Evolutionary conservation across 192 early-diverging fungal genomes (phyloP), one percentile per base, ranked within the genome.

Genomic region (Linnemannia zychae): DNA sequence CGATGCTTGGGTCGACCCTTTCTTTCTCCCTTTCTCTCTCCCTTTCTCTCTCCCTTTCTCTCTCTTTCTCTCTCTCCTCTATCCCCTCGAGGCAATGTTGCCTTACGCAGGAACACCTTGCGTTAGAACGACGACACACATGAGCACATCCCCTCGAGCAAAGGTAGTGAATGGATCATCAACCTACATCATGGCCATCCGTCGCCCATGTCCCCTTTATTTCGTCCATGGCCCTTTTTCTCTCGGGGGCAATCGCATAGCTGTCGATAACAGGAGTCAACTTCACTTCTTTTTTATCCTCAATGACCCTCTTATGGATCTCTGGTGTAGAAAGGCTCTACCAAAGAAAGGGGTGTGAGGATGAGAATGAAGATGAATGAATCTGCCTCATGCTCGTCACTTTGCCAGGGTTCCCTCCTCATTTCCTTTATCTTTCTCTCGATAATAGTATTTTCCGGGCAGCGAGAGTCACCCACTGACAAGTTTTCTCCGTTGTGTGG

Each of bases 401-500:
- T 44, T 44, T 44, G 40, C 40, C 40, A 9, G 9, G 4, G 40
- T 44, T 44, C 9, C 40, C 40, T 44, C 40, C 40, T 44, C 40
- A 44, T 44, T 44, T 44, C 40, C 40, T 44, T 9, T 44, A 44
- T 44, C 40, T 3, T 9, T 9, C 40, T 44, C 9, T 44, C 40
- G 40, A 44, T 44, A 44, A 24, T 33, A 46, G 31, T 52, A 57
- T 34, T 60, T 33, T 60, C 16, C 36, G 40, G 50, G 12, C 20
- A n/a, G n/a, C n/a, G n/a, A n/a, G n/a, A n/a, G n/a, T n/a, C n/a
- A n/a, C n/a, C n/a, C n/a, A n/a, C n/a, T 3, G 2, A n/a, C 34
- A 34, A 22, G 16, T 33, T 31, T 67, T 44, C 46, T 50, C 40
- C 65, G 24, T 50, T 74, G 73, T n/a, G n/a, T 67, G 66, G 46